Percentiles rank a stretch among this genome's conserved stretches.
Evolutionary conservation across 805 yeast genomes (phyloP).

Genomic region (Ogataea trehaloabstinens): DNA sequence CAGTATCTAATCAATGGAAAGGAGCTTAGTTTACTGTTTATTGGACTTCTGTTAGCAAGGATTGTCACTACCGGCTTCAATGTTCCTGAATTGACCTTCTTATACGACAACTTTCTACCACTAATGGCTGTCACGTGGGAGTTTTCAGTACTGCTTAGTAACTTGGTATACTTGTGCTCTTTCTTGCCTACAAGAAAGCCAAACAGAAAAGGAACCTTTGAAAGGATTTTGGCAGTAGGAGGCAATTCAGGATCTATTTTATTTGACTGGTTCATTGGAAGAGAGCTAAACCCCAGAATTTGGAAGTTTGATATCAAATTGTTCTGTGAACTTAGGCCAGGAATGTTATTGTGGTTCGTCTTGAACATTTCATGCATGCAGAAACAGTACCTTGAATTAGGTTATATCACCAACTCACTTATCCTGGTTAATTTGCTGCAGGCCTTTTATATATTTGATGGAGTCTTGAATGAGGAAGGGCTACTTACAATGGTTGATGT

Average conservation of each 20-base stretch:
- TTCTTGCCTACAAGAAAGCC: conserved; percentile 53
- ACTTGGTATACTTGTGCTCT: conserved; percentile 63
- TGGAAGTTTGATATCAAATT: conserved; percentile 85
- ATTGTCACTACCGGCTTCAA: conserved; percentile 40
- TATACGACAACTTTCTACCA: conserved; percentile 67
- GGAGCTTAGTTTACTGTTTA: conserved; percentile 43
- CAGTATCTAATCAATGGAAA: conserved; percentile 81
- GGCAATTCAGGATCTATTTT: conserved; percentile 77
- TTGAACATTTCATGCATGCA: conserved; percentile 79
- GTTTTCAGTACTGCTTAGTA: conserved; percentile 63
- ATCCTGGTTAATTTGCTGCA: conserved; percentile 67
- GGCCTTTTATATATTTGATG: conserved; percentile 83
- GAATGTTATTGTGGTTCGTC: conserved; percentile 80
- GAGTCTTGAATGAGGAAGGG: conserved; percentile 89
- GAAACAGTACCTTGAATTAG: conserved; percentile 64
- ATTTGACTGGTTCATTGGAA: conserved; percentile 96
- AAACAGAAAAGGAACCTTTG: conserved; percentile 56
- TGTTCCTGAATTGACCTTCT: conserved; percentile 74
- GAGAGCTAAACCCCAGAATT: conserved; percentile 90
- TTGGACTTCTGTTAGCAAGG: conserved; percentile 47
- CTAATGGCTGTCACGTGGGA: conserved; percentile 61
- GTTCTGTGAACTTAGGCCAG: conserved; percentile 94
- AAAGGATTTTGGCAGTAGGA: conserved; percentile 75
- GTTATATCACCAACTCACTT: conserved; percentile 69
- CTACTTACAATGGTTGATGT: conserved; percentile 92